Evolutionary conservation across 352 stramenopile genomes (phyloP).

Genomic region (Globisporangium recalcitrans): DNA sequence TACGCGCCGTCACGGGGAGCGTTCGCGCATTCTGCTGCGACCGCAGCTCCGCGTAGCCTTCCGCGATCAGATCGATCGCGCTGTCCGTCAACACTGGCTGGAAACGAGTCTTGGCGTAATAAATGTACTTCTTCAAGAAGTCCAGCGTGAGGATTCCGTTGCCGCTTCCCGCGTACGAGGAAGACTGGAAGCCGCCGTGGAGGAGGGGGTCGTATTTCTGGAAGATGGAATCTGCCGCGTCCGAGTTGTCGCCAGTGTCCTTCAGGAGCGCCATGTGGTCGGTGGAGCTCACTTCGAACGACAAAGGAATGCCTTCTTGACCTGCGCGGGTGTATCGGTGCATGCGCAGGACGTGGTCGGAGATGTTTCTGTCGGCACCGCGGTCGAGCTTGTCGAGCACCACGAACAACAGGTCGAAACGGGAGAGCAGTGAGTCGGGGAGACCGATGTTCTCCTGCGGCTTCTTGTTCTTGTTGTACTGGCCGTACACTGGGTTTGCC

Average conservation of each 20-base stretch:
- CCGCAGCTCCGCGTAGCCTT: conserved; percentile 96
- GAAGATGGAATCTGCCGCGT: conserved; percentile 82
- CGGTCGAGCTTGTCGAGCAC: conserved; percentile 98
- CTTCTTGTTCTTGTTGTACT: conserved; percentile 98
- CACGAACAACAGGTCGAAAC: conserved; percentile 99
- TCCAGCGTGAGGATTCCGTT: conserved; percentile 90
- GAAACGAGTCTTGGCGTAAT: conserved; percentile 97
- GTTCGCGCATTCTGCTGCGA: conserved; percentile 92
- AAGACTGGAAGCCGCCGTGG: conserved; percentile 66
- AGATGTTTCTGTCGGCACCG: conserved; percentile 93
- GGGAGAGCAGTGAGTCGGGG: conserved; percentile 98
- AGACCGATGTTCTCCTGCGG: conserved; percentile 99
- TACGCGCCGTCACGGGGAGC: conserved; percentile 96
- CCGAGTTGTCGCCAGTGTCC: conserved; percentile 62
- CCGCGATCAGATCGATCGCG: conserved; percentile 93
- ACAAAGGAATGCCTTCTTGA: conserved; percentile 86
- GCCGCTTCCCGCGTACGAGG: conserved; percentile 39
- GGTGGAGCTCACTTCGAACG: conserved; percentile 77
- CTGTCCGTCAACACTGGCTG: conserved; percentile 80
- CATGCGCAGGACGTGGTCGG: conserved; percentile 96
- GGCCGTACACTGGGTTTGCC: conserved; percentile 99
- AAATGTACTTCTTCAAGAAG: conserved; percentile 99
- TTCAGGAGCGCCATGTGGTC: conserved; percentile 69
- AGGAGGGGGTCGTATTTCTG: conserved; percentile 89
- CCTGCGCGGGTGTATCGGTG: conserved; percentile 91